Evolutionary conservation across 331 rosid genomes (phyloP), one percentile per base, ranked within the genome.

Genomic region (Malus hybrid): DNA sequence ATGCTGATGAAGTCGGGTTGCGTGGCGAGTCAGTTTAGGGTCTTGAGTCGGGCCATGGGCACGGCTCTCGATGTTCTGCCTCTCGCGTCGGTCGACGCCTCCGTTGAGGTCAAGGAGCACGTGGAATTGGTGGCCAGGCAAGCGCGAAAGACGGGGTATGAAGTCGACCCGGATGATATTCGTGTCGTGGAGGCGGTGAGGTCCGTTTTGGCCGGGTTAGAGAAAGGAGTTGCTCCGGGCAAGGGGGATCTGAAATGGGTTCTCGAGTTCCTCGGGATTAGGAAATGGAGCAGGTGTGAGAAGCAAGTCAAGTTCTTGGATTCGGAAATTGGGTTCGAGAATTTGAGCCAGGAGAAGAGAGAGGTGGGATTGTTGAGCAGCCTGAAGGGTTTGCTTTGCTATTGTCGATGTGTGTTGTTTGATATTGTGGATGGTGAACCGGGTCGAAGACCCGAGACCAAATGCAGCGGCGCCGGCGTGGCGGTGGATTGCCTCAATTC

Each of bases 241-340:
- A 77, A 19, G 82, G 66, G 77, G 57, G 82, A 78, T 29, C 57
- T 94, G 50, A 86, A 66, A 67, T 20, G 77, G 74, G 84, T 87
- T 73, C 85, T 94, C 33, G 90, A 80, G 78, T 78, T 88, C 66
- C 71, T 89, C n/a, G 88, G 96, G 67, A 78, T 90, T 74, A 29
- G 58, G 4, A 66, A 44, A 11, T 90, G 97, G 99, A 83, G 90
- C 73, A 81, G 63, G 75, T 89, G 93, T 19, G 81, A 86, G 50
- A 86, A 78, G 63, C 97, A 86, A 78, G 87, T 87, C 74, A 90
- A 83, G 78, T 90, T 94, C 67, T 78, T 94, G 83, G 97, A 87
- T 63, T 67, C 85, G 7, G 99, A 90, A 65, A 81, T 87, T 57
- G 96, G 81, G 75, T 57, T 84, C 4, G 90, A 88, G 76, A 72